Evolutionary conservation across 2,329 filamentous ascomycete species (phyloP).

Genomic region (Fusarium sp.): DNA sequence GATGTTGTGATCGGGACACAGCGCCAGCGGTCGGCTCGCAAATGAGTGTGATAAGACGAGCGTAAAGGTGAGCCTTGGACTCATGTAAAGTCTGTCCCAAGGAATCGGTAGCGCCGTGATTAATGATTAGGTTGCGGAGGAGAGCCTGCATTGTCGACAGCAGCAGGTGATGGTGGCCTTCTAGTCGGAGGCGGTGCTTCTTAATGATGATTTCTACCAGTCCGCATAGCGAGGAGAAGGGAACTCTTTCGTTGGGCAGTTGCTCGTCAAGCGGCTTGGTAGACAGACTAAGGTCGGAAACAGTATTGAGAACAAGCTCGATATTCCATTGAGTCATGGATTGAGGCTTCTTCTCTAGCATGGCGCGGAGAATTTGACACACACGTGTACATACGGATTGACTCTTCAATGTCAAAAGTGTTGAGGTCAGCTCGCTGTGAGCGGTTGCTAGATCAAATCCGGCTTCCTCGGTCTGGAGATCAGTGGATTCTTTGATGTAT

Average conservation of each 20-base stretch:
- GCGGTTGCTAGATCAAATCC: conserved; percentile 56
- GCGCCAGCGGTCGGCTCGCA: conserved; percentile 70
- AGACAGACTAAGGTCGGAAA: conserved; percentile 54
- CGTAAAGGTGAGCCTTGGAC: conserved; percentile 63
- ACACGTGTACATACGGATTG: conserved; percentile 54
- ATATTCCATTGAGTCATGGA: conserved; percentile 70
- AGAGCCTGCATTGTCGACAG: conserved; percentile 66
- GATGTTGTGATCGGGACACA: conserved; percentile 61
- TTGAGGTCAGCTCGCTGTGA: conserved; percentile 57
- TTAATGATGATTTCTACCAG: conserved; percentile 69
- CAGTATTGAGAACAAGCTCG: conserved; percentile 63
- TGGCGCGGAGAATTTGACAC: conserved; percentile 57
- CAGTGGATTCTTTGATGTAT: conserved; percentile 48
- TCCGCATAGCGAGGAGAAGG: conserved; percentile 63
- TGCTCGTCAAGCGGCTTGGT: conserved; percentile 40
- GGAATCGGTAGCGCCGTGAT: conserved; percentile 41
- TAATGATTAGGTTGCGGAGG: conserved; percentile 63
- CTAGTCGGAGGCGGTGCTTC: conserved; percentile 70
- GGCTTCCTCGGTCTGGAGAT: conserved; percentile 46
- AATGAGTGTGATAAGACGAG: conserved; percentile 68
- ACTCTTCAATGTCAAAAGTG: conserved; percentile 49
- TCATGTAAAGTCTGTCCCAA: conserved; percentile 50
- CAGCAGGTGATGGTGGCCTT: conserved; percentile 72
- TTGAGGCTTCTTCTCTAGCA: conserved; percentile 64
- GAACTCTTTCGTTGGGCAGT: conserved; percentile 50